Percentiles rank a stretch among this genome's conserved stretches.
These are phyloP conservation scores for Zygosaccharomyces rouxii DNA, from an alignment of 805 yeast genomes.

Conservation along the genomic window DNA sequence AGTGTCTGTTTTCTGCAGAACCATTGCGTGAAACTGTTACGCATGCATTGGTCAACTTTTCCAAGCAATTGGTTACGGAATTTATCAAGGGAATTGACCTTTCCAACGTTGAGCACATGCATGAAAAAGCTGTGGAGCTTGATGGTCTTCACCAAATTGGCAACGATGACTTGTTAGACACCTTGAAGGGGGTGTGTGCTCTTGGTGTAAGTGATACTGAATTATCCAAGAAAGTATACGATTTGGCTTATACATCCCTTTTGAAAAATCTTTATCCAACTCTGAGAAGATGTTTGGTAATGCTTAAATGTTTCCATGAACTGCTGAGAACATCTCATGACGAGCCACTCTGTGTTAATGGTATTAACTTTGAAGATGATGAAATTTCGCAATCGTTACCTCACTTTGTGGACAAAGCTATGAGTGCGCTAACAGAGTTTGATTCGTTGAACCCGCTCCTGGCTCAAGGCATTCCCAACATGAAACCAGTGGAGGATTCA, in stretches of 20 bases:
- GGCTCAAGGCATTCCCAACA: constrained; percentile 7
- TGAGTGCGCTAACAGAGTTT: constrained; percentile 16
- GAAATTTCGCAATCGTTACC: constrained; percentile 4
- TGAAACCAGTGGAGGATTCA: constrained; percentile 12
- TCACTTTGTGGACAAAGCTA: constrained; percentile 14
- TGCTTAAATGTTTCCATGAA: constrained; percentile 32
- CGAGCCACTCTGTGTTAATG: constrained; percentile 24
- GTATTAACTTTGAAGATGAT: constrained; percentile 19
- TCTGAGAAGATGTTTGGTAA: constrained; percentile 31
- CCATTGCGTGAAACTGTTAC: constrained; percentile 19
- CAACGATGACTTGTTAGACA: constrained; percentile 2
- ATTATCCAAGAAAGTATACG: constrained; percentile 13
- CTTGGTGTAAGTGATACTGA: constrained; percentile 12
- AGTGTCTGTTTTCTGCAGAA: constrained; percentile 17
- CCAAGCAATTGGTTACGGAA: constrained; percentile 17
- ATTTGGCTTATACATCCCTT: constrained; percentile 22
- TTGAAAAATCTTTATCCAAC: constrained; percentile 26
- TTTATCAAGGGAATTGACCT: constrained; percentile 17
- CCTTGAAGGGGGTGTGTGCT: constrained; percentile 13
- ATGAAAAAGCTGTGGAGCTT: constrained; percentile 2
- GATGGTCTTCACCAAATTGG: constrained; percentile 10
- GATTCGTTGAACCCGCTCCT: constrained; percentile 14
- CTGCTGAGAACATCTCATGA: constrained; percentile 28
- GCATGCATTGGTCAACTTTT: constrained; percentile 17
- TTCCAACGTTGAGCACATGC: constrained; percentile 11